These are phyloP conservation scores for Pestalotiopsis sp. DNA, from an alignment of 2,329 filamentous ascomycete genomes.

Conservation along the genomic window DNA sequence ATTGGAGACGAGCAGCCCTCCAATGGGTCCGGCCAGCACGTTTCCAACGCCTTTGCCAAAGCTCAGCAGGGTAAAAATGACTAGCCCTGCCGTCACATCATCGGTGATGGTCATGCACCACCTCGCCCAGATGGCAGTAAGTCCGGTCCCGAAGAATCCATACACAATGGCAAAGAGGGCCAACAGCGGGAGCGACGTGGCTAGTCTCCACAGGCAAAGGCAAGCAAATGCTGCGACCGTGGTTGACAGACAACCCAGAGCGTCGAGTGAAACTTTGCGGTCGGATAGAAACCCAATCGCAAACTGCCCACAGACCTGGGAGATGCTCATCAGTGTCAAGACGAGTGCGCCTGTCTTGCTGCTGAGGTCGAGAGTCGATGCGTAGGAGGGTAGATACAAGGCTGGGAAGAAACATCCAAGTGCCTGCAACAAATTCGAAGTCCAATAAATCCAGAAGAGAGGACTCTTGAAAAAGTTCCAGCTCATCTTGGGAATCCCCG, in stretches of 20 bases:
- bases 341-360: conserved; percentile 44
- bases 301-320: conserved; percentile 52
- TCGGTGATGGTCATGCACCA: conserved; percentile 24
- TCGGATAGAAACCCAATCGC: conserved; percentile 54
- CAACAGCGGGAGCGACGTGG: conserved; percentile 44
- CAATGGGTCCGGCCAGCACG: conserved; percentile 21
- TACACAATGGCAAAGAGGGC: conserved; percentile 53
- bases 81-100: conserved; percentile 17
- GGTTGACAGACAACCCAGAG: conserved; percentile 45
- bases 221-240: conserved; percentile 47
- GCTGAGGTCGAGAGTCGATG: conserved; percentile 38
- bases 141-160: conserved; percentile 59
- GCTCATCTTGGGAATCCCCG: conserved; percentile 26
- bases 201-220: conserved; percentile 56
- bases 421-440: conserved; percentile 53
- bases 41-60: conserved; percentile 22
- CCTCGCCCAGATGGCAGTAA: conserved; percentile 49
- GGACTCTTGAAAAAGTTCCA: conserved; percentile 43
- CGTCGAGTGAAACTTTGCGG: conserved; percentile 39
- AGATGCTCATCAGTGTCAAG: conserved; percentile 51
- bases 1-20: conserved; percentile 18
- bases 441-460: conserved; percentile 53
- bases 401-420: conserved; percentile 57
- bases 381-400: conserved; percentile 53
- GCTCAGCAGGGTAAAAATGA: conserved; percentile 19